These are phyloP conservation scores for Exophiala alcalophila DNA, from an alignment of 2,329 filamentous ascomycete genomes.

Conservation along the genomic window DNA sequence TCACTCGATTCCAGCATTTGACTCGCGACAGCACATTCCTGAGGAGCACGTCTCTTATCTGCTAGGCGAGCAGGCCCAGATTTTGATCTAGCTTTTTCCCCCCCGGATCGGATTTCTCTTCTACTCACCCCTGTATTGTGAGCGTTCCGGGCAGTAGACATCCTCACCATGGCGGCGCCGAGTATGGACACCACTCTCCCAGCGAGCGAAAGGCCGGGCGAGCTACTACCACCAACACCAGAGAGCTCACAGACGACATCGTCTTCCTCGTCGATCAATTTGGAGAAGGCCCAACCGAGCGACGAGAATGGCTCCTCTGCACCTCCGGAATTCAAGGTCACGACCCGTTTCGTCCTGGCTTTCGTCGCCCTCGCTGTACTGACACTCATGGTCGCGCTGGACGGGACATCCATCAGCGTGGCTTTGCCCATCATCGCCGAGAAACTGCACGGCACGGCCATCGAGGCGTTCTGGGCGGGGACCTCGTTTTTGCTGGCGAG, in stretches of 20 bases:
- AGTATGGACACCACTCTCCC: no score
- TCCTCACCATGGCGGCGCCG: no score
- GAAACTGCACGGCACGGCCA: conserved; percentile 52
- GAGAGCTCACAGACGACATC: conserved; percentile 15
- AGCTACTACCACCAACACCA: no score
- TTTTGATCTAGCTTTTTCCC: no score
- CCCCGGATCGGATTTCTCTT: no score
- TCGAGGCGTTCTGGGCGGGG: conserved; percentile 68
- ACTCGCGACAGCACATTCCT: no score
- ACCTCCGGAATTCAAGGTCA: conserved; percentile 21
- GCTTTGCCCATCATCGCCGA: conserved; percentile 52
- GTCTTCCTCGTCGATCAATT: conserved; percentile 20
- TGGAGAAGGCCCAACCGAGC: conserved; percentile 2
- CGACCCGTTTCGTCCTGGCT: conserved; percentile 43
- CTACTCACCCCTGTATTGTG: no score
- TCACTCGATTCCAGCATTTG: no score
- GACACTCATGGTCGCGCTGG: conserved; percentile 61
- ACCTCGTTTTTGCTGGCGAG: conserved; percentile 67
- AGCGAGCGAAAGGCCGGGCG: no score
- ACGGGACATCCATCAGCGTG: conserved; percentile 64
- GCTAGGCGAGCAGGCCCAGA: no score
- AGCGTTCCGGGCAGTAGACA: no score
- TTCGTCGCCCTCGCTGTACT: conserved; percentile 55
- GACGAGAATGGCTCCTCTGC: conserved; percentile 4
- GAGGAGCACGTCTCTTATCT: no score